Percentiles rank a stretch among this genome's conserved stretches.
Evolutionary conservation across 257 asterid genomes (phyloP).

Genomic region (Thymus quinquecostatus): DNA sequence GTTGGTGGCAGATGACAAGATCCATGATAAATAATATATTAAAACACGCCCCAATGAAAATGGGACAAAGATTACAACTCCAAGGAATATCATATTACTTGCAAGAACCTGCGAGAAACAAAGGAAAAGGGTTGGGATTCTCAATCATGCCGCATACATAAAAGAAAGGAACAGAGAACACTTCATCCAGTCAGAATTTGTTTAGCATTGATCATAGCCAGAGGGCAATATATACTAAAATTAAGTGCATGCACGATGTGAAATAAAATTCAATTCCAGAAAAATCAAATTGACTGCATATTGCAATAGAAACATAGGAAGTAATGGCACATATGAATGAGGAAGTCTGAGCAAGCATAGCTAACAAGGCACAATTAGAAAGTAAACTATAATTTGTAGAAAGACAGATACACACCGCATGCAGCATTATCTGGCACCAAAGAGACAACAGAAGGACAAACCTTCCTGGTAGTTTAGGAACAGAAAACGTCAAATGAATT

Average conservation of each 20-base stretch:
- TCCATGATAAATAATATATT: constrained; percentile 69
- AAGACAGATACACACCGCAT: background rate
- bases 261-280: background rate
- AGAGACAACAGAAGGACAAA: background rate
- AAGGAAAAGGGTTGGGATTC: constrained; percentile 14
- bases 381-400: background rate
- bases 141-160: constrained; percentile 12
- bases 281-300: constrained; percentile 1
- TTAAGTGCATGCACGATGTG: constrained; percentile 12
- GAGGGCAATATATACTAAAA: constrained; percentile 5
- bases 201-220: background rate
- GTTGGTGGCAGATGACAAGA: constrained; percentile 76
- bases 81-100: constrained; percentile 96
- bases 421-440: background rate
- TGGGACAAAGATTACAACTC: constrained; percentile 85
- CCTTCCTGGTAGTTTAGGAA: background rate
- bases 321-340: constrained; percentile 1
- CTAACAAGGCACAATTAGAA: background rate
- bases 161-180: too few species aligned
- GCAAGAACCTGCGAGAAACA: constrained; percentile 86
- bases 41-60: constrained; percentile 85
- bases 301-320: background rate
- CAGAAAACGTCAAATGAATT: background rate
- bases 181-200: background rate
- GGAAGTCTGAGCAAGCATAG: constrained; percentile 8